A percentile compares a stretch with the other conserved stretches of the same genome.
Conservation (phyloP, 2,329 filamentous ascomycete species). For the Metarhizium brunneum region DNA sequence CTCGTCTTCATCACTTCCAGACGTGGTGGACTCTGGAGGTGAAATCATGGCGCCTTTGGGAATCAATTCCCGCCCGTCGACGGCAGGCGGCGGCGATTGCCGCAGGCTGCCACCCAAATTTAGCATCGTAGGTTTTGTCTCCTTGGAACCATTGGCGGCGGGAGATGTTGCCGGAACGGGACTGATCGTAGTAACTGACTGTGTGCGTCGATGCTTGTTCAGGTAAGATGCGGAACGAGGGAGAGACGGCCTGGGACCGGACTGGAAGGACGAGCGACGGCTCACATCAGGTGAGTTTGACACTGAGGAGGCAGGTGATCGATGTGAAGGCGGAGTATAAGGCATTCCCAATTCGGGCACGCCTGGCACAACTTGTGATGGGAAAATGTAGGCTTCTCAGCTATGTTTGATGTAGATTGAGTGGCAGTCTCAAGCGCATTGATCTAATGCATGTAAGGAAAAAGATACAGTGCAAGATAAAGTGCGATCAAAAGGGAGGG, state of each 20-base stretch:
- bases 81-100: slow-evolving; percentile 76
- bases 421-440: neutral
- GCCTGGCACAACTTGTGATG: slow-evolving; percentile 8
- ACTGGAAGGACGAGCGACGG: slow-evolving; percentile 48
- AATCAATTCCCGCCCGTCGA: slow-evolving; percentile 56
- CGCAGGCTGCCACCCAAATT: slow-evolving; percentile 50
- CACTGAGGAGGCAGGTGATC: slow-evolving; percentile 51
- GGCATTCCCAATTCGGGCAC: slow-evolving; percentile 53
- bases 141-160: slow-evolving; percentile 13
- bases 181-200: slow-evolving; percentile 29
- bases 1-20: slow-evolving; percentile 79
- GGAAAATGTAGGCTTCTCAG: neutral
- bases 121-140: slow-evolving; percentile 25
- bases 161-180: slow-evolving; percentile 24
- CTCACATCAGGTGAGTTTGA: slow-evolving; percentile 47
- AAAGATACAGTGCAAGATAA: neutral
- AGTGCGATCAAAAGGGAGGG: neutral
- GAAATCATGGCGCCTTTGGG: slow-evolving; percentile 81
- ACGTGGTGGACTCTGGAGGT: slow-evolving; percentile 74
- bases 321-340: slow-evolving; percentile 72
- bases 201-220: slow-evolving; percentile 51
- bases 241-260: slow-evolving; percentile 40
- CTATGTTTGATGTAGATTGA: neutral
- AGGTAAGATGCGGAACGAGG: slow-evolving; percentile 59
- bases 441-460: slow-evolving; percentile 1